Base-by-base conservation (phyloP, 139 green algal genomes). In the Haematococcus lacustris region DNA sequence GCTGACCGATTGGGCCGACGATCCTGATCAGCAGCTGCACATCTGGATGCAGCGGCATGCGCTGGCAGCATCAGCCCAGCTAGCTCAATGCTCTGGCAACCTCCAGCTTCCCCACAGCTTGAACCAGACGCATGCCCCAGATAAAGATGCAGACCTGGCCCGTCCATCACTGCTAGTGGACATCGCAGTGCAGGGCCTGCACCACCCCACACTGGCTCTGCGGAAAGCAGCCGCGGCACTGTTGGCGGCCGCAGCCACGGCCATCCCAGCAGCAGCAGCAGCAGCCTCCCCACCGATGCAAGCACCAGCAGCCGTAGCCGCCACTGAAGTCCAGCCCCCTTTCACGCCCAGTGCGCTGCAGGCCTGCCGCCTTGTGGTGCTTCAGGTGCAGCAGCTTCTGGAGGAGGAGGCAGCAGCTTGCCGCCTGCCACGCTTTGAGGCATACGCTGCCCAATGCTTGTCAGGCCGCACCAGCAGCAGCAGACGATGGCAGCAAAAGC, bases 211-310 rank as follows among this genome's bases (percentile, higher is more conserved):
- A n/a, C 51, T 75, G 35, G 51, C 70, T 2, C 13, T 68, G 5
- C 70, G 70, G 26, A 68, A 59, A 37, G 70, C 70, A 33, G 70
- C 34, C 30, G 70, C 70, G 3, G 53, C 51, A 3, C 38, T 75
- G 34, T 66, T 75, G 40, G 38, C 70, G 1, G 26, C 70, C 5
- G 65, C 65, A 28, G 39, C 40, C 2, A 5, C 37, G 3, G 23
- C 37, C n/a, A 69, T 17, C 21, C 6, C 2, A 33, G 2, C 38
- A 64, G 67, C n/a, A 30, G 13, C 67, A 64, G 3, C 67, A 40
- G 67, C 34, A 71, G 40, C 47, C 39, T 23, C 67, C 26, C 41
- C 34, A 71, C 25, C 47, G 47, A 21, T 67, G 60, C 23, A 23
- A 13, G 30, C 60, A 13, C 60, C 60, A 13, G 30, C 60, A 13